Conservation (phyloP, 805 yeast species). For the Kuraishia piskuri region DNA sequence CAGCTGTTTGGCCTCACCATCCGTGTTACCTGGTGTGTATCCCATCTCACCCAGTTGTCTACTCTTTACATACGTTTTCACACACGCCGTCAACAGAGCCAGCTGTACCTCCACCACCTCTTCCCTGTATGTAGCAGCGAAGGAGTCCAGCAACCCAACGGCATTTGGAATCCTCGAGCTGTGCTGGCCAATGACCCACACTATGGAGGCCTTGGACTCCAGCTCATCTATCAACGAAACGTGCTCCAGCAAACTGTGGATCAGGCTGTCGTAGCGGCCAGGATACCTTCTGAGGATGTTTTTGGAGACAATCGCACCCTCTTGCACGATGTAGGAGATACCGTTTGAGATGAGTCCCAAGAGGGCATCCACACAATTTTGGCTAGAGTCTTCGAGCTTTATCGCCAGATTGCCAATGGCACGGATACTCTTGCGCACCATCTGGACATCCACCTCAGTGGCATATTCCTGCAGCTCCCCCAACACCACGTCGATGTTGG, state of each 20-base stretch:
- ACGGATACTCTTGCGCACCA: constrained; percentile 80
- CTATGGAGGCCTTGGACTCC: constrained; percentile 67
- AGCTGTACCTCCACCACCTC: constrained; percentile 72
- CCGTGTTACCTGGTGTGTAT: not conserved
- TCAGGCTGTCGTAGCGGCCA: constrained; percentile 34
- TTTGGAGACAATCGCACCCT: constrained; percentile 65
- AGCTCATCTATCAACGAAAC: constrained; percentile 57
- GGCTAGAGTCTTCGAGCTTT: constrained; percentile 55
- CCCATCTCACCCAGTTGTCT: constrained; percentile 10
- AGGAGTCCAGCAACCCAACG: constrained; percentile 29
- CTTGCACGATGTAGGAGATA: constrained; percentile 71
- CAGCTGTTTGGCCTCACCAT: constrained; percentile 17
- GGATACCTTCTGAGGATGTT: constrained; percentile 77
- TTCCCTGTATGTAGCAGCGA: constrained; percentile 39
- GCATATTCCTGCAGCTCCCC: constrained; percentile 81
- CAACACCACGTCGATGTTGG: constrained; percentile 52
- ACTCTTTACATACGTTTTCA: constrained; percentile 47
- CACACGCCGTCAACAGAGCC: constrained; percentile 62
- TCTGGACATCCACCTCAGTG: constrained; percentile 74
- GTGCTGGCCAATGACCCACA: constrained; percentile 81
- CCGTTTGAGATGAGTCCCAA: constrained; percentile 53
- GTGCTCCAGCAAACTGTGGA: constrained; percentile 33
- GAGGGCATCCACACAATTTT: constrained; percentile 55
- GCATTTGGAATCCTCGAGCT: constrained; percentile 38
- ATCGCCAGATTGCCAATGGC: constrained; percentile 88